Evolutionary conservation across 805 yeast genomes (phyloP).

Genomic region (Pichia sporocuriosa): DNA sequence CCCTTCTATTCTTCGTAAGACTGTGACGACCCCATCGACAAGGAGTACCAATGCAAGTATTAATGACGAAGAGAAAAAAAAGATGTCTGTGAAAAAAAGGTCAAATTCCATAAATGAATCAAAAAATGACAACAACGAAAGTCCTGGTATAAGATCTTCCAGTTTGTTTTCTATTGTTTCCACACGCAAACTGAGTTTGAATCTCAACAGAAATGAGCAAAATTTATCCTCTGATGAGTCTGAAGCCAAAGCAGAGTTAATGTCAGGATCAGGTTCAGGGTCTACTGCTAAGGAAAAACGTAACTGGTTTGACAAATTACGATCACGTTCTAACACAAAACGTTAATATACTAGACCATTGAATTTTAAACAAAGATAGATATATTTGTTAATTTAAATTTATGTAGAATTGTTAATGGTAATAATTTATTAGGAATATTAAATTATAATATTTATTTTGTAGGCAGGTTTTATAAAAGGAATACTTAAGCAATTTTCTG

Average conservation of each 20-base stretch:
- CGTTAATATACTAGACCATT: no score
- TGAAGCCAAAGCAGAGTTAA: no score
- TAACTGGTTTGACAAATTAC: conserved; percentile 41
- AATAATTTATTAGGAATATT: no score
- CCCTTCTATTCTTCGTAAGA: conserved; percentile 4
- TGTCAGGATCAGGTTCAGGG: no score
- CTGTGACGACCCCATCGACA: conserved; percentile 4
- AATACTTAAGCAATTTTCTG: no score
- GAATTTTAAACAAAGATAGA: no score
- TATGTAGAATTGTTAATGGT: no score
- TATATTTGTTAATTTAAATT: neutral
- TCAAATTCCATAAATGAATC: neutral
- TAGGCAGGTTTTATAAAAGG: no score
- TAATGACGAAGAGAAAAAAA: conserved; percentile 3
- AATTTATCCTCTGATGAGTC: neutral
- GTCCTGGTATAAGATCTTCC: neutral
- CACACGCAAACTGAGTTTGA: neutral
- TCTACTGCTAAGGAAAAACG: conserved; percentile 15
- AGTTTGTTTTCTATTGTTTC: conserved; percentile 2
- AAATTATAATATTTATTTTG: no score
- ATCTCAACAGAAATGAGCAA: neutral
- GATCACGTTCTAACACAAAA: conserved; percentile 27
- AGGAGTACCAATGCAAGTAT: conserved; percentile 10
- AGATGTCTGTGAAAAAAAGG: conserved; percentile 3
- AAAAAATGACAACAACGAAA: neutral